A percentile compares a stretch with the other conserved stretches of the same genome.
These are phyloP conservation scores for Kodamaea kaohsiungensis DNA, from an alignment of 805 yeast species.

Conservation along the genomic window DNA sequence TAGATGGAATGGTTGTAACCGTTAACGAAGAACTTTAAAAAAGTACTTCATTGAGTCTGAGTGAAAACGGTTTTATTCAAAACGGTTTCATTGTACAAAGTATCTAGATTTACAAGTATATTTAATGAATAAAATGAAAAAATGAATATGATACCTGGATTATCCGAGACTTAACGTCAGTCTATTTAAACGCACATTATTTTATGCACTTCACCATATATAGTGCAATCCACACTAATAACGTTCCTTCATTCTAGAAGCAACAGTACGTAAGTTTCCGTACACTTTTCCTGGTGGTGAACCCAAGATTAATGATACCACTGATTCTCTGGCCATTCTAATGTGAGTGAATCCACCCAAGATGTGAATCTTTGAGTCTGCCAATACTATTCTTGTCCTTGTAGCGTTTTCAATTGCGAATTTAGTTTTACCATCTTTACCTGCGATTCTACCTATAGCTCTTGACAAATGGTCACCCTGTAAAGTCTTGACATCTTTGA, in stretches of 20 bases:
- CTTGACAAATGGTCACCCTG: slow-evolving; percentile 96
- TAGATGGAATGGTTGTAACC: not conserved
- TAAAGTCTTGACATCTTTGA: slow-evolving; percentile 94
- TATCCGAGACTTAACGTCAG: not conserved
- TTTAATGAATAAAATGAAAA: not conserved
- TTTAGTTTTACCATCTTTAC: slow-evolving; percentile 98
- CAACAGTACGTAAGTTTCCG: slow-evolving; percentile 95
- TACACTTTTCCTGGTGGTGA: slow-evolving; percentile 98
- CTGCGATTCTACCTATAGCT: slow-evolving; percentile 99
- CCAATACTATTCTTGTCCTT: slow-evolving; percentile 94
- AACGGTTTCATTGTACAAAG: not conserved
- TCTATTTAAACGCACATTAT: not conserved
- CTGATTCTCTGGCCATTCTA: slow-evolving; percentile 98
- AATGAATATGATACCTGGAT: not conserved
- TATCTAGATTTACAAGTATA: not conserved
- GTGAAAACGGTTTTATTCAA: no score
- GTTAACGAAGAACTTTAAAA: no score
- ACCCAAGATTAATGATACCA: slow-evolving; percentile 91
- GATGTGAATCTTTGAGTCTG: slow-evolving; percentile 95
- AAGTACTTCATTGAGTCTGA: no score
- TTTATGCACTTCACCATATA: not conserved
- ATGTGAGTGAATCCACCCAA: slow-evolving; percentile 97
- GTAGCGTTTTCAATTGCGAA: slow-evolving; percentile 99
- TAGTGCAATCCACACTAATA: slow-evolving; percentile 44
- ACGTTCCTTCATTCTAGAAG: slow-evolving; percentile 95